A percentile compares a stretch with the other conserved stretches of the same genome.
Evolutionary conservation across 306 rosid species (phyloP).

Genomic region (Inga leiocalycina): DNA sequence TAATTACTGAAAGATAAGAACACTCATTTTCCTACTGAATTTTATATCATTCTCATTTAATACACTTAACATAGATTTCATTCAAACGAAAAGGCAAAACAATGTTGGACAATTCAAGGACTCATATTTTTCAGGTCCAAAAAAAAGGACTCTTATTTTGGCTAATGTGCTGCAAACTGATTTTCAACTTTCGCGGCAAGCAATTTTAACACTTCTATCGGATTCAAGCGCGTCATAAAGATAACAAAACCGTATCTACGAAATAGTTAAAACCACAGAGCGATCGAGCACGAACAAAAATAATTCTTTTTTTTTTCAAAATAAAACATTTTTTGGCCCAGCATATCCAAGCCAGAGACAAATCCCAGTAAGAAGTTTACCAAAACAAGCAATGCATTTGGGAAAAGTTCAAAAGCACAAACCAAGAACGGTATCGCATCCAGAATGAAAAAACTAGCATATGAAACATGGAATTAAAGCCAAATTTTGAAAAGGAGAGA

Average conservation of each 20-base stretch:
- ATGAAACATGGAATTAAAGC: conserved; percentile 9
- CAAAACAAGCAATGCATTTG: conserved; percentile 31
- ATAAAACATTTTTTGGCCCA: neutral
- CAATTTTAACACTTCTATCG: conserved; percentile 8
- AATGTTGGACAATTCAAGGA: conserved; percentile 15
- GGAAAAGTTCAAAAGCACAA: conserved; percentile 24
- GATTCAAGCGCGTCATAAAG: conserved; percentile 35
- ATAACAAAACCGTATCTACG: conserved; percentile 21
- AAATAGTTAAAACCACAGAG: conserved; percentile 20
- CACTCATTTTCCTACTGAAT: conserved; percentile 14
- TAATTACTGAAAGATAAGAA: conserved; percentile 18
- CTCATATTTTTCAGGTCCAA: neutral
- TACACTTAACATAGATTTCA: conserved; percentile 22
- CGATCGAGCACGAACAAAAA: conserved; percentile 11
- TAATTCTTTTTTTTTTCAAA: neutral
- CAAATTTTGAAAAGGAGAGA: neutral
- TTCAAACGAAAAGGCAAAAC: conserved; percentile 1
- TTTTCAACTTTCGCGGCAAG: neutral
- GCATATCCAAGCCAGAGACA: conserved; percentile 5
- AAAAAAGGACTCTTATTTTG: neutral
- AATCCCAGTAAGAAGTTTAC: conserved; percentile 2
- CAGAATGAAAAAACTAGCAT: conserved; percentile 12
- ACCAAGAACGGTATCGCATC: conserved; percentile 34
- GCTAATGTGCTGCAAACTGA: conserved; percentile 11
- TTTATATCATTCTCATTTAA: conserved; percentile 19